phyloP scores from a whole-genome alignment of 2,329 filamentous ascomycete species.

The Cryoendolithus antarcticus region DNA sequence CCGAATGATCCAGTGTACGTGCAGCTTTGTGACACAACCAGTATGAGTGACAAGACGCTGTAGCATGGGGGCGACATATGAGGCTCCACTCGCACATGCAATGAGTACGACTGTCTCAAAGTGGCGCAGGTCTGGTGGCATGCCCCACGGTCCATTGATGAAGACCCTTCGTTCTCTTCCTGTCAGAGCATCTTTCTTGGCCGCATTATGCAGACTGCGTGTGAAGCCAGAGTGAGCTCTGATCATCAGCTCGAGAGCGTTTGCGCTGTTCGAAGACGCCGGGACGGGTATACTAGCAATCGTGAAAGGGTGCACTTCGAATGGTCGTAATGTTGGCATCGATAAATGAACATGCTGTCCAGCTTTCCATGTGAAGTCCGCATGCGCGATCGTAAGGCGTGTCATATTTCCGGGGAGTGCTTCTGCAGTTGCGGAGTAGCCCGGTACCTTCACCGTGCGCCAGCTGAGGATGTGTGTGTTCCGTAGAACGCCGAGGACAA shows the following conservation, averaged over 20 bases:
- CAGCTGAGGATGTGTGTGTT: slow-evolving; percentile 15
- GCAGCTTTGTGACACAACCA: slow-evolving; percentile 14
- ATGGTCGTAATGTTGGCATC: slow-evolving; percentile 40
- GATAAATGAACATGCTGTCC: slow-evolving; percentile 53
- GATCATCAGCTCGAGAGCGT: slow-evolving; percentile 14
- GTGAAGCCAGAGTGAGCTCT: slow-evolving; percentile 20
- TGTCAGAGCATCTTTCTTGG: slow-evolving; percentile 5
- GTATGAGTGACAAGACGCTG: slow-evolving; percentile 39
- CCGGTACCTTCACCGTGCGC: slow-evolving; percentile 6
- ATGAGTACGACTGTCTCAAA: slow-evolving; percentile 50
- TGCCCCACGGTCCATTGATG: slow-evolving; percentile 20
- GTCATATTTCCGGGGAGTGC: slow-evolving; percentile 44
- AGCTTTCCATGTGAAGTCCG: slow-evolving; percentile 45
- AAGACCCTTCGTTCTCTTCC: slow-evolving; percentile 12
- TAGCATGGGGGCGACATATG: slow-evolving; percentile 45
- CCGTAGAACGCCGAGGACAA: slow-evolving; percentile 14
- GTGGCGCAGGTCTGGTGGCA: slow-evolving; percentile 33
- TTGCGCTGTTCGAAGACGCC: slow-evolving; percentile 42
- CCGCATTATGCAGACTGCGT: slow-evolving; percentile 14
- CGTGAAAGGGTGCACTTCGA: slow-evolving; percentile 55
- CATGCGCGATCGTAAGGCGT: slow-evolving; percentile 42
- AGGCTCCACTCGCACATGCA: slow-evolving; percentile 48
- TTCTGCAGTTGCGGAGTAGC: slow-evolving; percentile 15
- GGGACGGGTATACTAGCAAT: slow-evolving; percentile 27
- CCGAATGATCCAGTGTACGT: slow-evolving; percentile 20